Conservation (phyloP, 148 eudicot genomes). For the Simmondsia chinensis region DNA sequence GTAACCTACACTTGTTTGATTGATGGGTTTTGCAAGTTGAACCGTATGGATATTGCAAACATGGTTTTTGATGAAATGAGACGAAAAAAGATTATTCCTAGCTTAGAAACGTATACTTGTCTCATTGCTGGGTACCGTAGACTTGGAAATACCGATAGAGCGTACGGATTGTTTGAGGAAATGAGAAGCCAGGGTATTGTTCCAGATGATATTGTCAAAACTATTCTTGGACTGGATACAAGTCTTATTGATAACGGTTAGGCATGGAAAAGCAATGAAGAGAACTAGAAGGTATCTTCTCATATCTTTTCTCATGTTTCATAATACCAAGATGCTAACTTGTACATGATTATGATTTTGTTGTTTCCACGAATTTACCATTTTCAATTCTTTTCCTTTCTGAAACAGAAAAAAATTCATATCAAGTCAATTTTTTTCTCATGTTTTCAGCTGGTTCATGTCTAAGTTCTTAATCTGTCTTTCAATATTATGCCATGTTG, state of each 20-base stretch:
- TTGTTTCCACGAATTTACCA: too few species aligned
- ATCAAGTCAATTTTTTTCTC: too few species aligned
- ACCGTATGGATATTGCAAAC: conserved; percentile 23
- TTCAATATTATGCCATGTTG: too few species aligned
- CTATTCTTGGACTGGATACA: conserved; percentile 15
- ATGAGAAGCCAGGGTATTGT: conserved; percentile 18
- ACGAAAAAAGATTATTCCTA: conserved; percentile 20
- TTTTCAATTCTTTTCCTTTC: too few species aligned
- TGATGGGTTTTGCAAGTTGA: conserved; percentile 28
- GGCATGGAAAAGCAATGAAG: background rate
- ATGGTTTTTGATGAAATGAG: conserved; percentile 26
- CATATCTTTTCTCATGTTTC: too few species aligned
- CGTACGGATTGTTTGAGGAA: conserved; percentile 15
- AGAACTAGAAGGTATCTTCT: conserved; percentile 10
- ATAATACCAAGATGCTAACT: too few species aligned
- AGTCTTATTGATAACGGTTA: conserved; percentile 12
- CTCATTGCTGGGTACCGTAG: conserved; percentile 25
- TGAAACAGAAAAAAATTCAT: too few species aligned
- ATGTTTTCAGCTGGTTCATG: too few species aligned
- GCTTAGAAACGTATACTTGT: conserved; percentile 21
- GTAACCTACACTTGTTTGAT: conserved; percentile 49
- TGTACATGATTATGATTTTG: too few species aligned
- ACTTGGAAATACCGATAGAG: conserved; percentile 21
- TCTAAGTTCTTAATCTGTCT: too few species aligned
- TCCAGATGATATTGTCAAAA: conserved; percentile 12